Conservation (phyloP, 305 asterid genomes). For the Galium porrigens region DNA sequence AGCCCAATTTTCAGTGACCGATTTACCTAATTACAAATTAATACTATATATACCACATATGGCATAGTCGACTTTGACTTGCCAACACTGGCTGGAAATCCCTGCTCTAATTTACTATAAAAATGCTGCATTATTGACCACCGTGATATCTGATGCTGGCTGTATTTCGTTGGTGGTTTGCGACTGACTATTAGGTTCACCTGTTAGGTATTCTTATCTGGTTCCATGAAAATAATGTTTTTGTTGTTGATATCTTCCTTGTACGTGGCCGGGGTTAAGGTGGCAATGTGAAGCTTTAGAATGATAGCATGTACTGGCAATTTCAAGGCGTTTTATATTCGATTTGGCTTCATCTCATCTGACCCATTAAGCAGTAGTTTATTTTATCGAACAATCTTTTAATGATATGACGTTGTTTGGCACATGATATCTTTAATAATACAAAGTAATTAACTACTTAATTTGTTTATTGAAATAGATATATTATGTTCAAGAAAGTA, state of each 20-base stretch:
- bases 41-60: neutral
- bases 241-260: neutral
- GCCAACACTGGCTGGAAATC: neutral
- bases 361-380: neutral
- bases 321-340: slow-evolving; percentile 2
- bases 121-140: neutral
- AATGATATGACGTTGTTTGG: neutral
- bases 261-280: neutral
- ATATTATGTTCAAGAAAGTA: slow-evolving; percentile 3
- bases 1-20: neutral
- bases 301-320: neutral
- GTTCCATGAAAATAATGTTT: neutral
- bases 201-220: neutral
- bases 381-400: slow-evolving; percentile 6
- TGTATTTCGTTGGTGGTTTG: neutral
- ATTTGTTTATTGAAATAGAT: neutral
- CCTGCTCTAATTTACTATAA: neutral
- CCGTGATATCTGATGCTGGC: neutral
- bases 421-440: neutral
- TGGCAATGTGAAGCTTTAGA: neutral
- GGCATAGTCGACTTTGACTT: too few species aligned
- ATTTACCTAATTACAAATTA: neutral
- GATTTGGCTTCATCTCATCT: slow-evolving; percentile 4
- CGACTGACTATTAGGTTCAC: neutral
- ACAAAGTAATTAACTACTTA: neutral